These are phyloP conservation scores for Fusarium sp. DNA, from an alignment of 2,329 filamentous ascomycete species.

Conservation along the genomic window DNA sequence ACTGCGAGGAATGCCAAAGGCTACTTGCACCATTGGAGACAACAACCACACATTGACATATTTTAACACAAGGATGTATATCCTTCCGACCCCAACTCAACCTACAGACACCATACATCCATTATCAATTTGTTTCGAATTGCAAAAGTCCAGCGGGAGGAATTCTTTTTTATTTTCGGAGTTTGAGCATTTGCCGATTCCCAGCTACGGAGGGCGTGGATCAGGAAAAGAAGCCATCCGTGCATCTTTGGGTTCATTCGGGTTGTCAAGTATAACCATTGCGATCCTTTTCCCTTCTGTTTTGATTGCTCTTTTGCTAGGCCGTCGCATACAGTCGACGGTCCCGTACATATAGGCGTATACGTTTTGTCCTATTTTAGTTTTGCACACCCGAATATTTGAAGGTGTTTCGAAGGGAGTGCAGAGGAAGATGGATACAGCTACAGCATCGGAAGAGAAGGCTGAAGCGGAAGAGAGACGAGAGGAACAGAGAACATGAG, in stretches of 20 bases:
- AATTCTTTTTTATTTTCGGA: slow-evolving; percentile 24
- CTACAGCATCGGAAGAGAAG: slow-evolving; percentile 14
- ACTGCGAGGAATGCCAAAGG: slow-evolving; percentile 1
- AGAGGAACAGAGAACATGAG: not conserved
- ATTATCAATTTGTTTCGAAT: slow-evolving; percentile 18
- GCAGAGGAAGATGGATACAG: not conserved
- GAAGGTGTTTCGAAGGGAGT: not conserved
- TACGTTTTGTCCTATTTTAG: slow-evolving; percentile 30
- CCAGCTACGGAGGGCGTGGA: slow-evolving; percentile 1
- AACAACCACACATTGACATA: slow-evolving; percentile 10
- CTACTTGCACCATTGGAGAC: not conserved
- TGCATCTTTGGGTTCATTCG: slow-evolving; percentile 20
- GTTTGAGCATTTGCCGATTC: slow-evolving; percentile 29
- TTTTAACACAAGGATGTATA: not conserved
- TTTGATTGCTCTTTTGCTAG: slow-evolving; percentile 6
- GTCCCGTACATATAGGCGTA: slow-evolving; percentile 23
- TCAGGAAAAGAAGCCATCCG: slow-evolving; percentile 28
- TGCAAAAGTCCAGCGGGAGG: slow-evolving; percentile 42
- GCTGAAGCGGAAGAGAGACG: slow-evolving; percentile 1
- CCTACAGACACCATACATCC: slow-evolving; percentile 8
- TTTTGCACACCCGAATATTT: not conserved
- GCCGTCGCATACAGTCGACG: slow-evolving; percentile 15
- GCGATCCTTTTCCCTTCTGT: slow-evolving; percentile 2
- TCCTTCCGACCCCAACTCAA: not conserved
- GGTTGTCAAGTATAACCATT: slow-evolving; percentile 8